These are phyloP conservation scores for Gastrolobium bilobum DNA, from an alignment of 306 rosid species.

Conservation along the genomic window DNA sequence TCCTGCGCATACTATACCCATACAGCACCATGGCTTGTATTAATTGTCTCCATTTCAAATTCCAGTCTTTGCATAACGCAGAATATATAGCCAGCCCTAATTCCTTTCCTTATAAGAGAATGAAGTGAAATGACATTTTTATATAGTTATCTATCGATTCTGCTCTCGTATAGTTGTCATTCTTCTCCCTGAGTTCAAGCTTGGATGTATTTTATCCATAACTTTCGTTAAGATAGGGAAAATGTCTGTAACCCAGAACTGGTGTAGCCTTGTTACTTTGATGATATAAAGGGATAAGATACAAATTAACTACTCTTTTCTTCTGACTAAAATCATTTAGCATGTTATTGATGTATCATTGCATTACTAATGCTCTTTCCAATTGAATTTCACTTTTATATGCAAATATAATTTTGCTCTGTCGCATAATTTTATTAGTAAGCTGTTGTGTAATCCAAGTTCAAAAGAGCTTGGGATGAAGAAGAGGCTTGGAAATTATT, in stretches of 20 bases:
- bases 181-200: slow-evolving; percentile 10
- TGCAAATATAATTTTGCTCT: slow-evolving; percentile 40
- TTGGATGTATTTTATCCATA: not conserved
- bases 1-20: slow-evolving; percentile 27
- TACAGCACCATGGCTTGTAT: slow-evolving; percentile 5
- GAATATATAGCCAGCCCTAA: slow-evolving; percentile 1
- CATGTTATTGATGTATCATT: slow-evolving; percentile 11
- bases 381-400: slow-evolving; percentile 38
- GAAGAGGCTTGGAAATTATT: slow-evolving; percentile 50
- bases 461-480: slow-evolving; percentile 45
- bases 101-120: slow-evolving; percentile 25
- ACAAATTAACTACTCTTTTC: not conserved
- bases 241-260: not conserved
- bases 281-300: slow-evolving; percentile 3
- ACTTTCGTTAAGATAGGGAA: slow-evolving; percentile 15
- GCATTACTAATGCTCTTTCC: slow-evolving; percentile 37
- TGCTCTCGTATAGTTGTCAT: not conserved
- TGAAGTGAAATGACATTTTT: not conserved
- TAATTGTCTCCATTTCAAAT: slow-evolving; percentile 20
- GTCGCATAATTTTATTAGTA: slow-evolving; percentile 48
- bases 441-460: slow-evolving; percentile 49
- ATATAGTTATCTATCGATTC: slow-evolving; percentile 21
- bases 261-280: not conserved
- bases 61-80: not conserved
- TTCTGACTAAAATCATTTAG: not conserved